Evolutionary conservation across 1,139 yeast genomes (phyloP), one percentile per base, ranked within the genome.

Genomic region (Sugiyamaella neomexicana): DNA sequence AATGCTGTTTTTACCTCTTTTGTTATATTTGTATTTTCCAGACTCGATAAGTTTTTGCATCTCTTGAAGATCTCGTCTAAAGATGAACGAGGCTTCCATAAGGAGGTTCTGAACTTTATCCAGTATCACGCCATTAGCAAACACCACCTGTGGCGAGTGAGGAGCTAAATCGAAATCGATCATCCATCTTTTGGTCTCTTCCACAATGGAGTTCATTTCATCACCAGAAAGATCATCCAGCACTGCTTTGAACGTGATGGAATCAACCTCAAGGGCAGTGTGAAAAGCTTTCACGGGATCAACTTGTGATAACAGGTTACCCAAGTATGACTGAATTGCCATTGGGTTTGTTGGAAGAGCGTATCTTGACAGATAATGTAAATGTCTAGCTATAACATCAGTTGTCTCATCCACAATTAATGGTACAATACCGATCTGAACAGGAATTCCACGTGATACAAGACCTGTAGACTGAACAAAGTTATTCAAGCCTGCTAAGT

Each of bases 351-450:
- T 20, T 16, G 41, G 34, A 34, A 34, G 13, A 9, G 39, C 49
- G 23, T 65, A 62, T 48, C 68, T 65, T 3, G 63, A 59, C 12
- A 78, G 62, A 51, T 75, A 72, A 50, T 76, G 72, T 15, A 80
- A 67, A 23, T 73, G 72, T 40, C 61, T 62, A 1, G 78, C 69
- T 5, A 68, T 58, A 7, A 56, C 59, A 40, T 62, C 62, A 29
- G 64, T 60, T n/a, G 62, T 60, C 13, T 54, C 55, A 13, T 65
- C 59, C 23, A 62, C 57, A 6, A 70, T 71, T 2, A 87, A 59
- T 0, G 98, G 96, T 25, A 93, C 72, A 1, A 93, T 59, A 2
- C 97, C 99, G 54, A 93, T 66, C 66, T 91, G 88, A 61, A 90
- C 86, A 0, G 97, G 90, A 15, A 87, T 75, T 0, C 83, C 82